Conservation (phyloP, 352 stramenopile species). For the Phytophthora pisi region DNA sequence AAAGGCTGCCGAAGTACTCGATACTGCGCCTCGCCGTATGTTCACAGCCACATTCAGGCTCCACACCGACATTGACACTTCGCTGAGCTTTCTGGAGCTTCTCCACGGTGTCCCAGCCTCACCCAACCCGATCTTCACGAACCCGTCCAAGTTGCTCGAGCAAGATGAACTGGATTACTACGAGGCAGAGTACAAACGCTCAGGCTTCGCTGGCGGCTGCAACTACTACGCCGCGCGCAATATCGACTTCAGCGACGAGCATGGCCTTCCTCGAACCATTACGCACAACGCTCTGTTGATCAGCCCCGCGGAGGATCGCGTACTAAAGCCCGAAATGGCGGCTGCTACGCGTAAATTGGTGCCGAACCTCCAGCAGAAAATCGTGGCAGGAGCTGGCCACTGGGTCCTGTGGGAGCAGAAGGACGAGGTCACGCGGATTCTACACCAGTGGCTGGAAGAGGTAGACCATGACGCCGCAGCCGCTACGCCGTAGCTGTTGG, state of each 20-base stretch:
- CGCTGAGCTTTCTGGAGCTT: conserved; percentile 26
- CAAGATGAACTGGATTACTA: conserved; percentile 67
- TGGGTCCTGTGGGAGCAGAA: conserved; percentile 68
- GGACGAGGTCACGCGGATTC: conserved; percentile 43
- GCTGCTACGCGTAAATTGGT: conserved; percentile 52
- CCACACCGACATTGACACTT: conserved; percentile 37
- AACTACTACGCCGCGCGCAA: conserved; percentile 62
- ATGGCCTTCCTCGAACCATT: conserved; percentile 34
- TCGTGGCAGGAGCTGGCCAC: conserved; percentile 57
- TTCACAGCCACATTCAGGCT: conserved; percentile 60
- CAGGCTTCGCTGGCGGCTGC: conserved; percentile 57
- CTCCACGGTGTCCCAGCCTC: conserved; percentile 40
- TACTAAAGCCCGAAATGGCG: conserved; percentile 64
- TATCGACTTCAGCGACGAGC: conserved; percentile 61
- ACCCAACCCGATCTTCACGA: conserved; percentile 41
- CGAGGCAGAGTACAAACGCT: conserved; percentile 49
- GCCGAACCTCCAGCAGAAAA: conserved; percentile 50
- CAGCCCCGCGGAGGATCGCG: conserved; percentile 52
- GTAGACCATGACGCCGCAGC: background rate
- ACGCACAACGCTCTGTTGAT: conserved; percentile 65
- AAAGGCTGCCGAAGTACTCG: conserved; percentile 41
- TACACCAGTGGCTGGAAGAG: conserved; percentile 51
- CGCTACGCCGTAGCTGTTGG: too few species aligned
- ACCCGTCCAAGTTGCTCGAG: conserved; percentile 48
- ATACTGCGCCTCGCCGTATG: conserved; percentile 47